Base-by-base conservation (phyloP, 2,329 filamentous ascomycete genomes). In the Eutypella sp. region DNA sequence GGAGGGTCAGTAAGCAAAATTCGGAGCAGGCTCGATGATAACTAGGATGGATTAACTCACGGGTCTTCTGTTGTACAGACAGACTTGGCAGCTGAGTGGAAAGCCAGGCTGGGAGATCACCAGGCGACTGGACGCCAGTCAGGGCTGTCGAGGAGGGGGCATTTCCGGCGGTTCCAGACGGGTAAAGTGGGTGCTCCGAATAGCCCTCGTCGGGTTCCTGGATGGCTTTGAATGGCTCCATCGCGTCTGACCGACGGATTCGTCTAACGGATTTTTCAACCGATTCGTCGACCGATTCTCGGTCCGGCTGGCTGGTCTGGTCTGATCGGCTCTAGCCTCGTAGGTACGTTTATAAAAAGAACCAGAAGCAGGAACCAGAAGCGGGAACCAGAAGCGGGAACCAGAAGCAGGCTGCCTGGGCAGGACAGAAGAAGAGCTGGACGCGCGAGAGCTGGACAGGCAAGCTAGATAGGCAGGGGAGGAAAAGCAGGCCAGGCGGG, bases 171-270 rank as follows among this genome's bases (percentile, higher is more conserved):
- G 59, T 38, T 57, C 56, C 48, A 44, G 66, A 62, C 10, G 72
- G 67, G 53, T 74, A 76, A 43, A 82, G 66, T 47, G 78, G 78
- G 55, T 91, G 87, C 63, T 93, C 88, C 5, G 88, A 91, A 65
- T 93, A 95, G 58, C 89, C 89, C 69, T 95, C 89, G 69, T 95
- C 89, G 47, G 89, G 78, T 64, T 83, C 73, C 48, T 76, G 73
- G 15, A 64, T 73, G 54, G 78, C 74, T 25, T 78, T 66, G 49
- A 73, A 72, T 39, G 68, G 59, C 56, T 75, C 70, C 70, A 75
- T 73, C 40, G 45, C 53, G 49, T 39, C 36, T 39, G 36, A 39
- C 36, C n/a, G n/a, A n/a, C n/a, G n/a, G n/a, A n/a, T n/a, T n/a
- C n/a, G n/a, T n/a, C n/a, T n/a, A n/a, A n/a, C n/a, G n/a, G n/a